phyloP scores from a whole-genome alignment of 306 rosid species.

The Ceratonia siliqua region DNA sequence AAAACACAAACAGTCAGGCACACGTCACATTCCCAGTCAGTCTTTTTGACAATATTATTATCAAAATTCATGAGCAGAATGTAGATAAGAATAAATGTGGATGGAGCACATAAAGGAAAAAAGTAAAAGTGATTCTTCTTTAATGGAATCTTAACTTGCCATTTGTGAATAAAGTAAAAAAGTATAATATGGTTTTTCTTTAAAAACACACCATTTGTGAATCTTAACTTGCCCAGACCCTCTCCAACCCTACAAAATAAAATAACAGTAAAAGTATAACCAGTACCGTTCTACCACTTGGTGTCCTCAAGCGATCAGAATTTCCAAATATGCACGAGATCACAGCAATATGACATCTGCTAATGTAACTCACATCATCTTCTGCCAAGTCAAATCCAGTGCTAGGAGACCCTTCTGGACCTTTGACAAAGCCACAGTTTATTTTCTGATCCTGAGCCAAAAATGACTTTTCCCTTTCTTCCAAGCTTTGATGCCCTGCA shows the following conservation, averaged over 20 bases:
- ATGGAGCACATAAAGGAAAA: neutral
- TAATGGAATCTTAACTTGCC: neutral
- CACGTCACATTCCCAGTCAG: neutral
- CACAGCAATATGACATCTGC: slow-evolving; percentile 97
- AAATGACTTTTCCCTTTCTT: slow-evolving; percentile 78
- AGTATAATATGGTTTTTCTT: neutral
- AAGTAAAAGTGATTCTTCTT: neutral
- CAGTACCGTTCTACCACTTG: slow-evolving; percentile 77
- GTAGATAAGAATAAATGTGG: neutral
- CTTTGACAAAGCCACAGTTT: slow-evolving; percentile 85
- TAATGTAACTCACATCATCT: slow-evolving; percentile 81
- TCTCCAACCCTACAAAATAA: slow-evolving; percentile 22
- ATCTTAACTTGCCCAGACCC: neutral
- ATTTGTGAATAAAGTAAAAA: too few species aligned
- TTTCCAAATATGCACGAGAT: slow-evolving; percentile 94
- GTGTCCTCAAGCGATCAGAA: slow-evolving; percentile 88
- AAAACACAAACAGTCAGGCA: neutral
- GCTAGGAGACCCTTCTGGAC: slow-evolving; percentile 74
- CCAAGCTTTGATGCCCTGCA: slow-evolving; percentile 87
- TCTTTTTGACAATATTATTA: neutral
- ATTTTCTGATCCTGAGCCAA: slow-evolving; percentile 77
- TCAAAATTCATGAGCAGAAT: neutral
- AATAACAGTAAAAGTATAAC: slow-evolving; percentile 17
- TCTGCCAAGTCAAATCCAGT: slow-evolving; percentile 96
- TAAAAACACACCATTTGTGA: neutral